phyloP scores from a whole-genome alignment of 1,284 basidiomycete genomes.

The Cutaneotrichosporon mucoides region DNA sequence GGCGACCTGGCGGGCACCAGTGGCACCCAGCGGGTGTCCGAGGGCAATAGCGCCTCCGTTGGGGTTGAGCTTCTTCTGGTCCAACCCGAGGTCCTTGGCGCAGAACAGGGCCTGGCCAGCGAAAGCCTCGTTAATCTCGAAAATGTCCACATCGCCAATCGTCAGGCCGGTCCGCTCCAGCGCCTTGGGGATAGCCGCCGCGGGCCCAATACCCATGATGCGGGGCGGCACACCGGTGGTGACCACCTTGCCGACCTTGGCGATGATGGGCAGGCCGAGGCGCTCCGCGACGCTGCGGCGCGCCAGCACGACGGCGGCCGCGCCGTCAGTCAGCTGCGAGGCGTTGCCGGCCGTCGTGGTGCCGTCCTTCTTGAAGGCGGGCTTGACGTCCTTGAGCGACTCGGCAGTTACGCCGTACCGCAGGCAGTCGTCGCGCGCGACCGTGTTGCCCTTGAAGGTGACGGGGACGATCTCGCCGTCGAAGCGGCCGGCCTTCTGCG shows the following conservation, averaged over 20 bases:
- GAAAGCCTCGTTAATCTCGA: slow-evolving; percentile 80
- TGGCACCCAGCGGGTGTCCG: slow-evolving; percentile 54
- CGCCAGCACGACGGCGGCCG: slow-evolving; percentile 84
- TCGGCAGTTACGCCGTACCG: slow-evolving; percentile 80
- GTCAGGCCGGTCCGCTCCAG: slow-evolving; percentile 65
- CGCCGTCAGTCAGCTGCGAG: slow-evolving; percentile 88
- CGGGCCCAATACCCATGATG: slow-evolving; percentile 85
- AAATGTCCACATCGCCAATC: slow-evolving; percentile 76
- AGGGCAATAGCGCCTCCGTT: slow-evolving; percentile 73
- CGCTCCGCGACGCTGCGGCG: slow-evolving; percentile 76
- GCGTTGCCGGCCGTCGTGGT: slow-evolving; percentile 56
- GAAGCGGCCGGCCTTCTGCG: slow-evolving; percentile 81
- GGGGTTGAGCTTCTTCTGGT: slow-evolving; percentile 75
- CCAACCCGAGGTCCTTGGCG: slow-evolving; percentile 64
- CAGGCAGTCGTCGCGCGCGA: slow-evolving; percentile 80
- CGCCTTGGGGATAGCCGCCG: slow-evolving; percentile 71
- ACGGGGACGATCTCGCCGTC: slow-evolving; percentile 79
- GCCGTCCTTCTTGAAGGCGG: slow-evolving; percentile 78
- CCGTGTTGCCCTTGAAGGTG: slow-evolving; percentile 57
- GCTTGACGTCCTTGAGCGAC: slow-evolving; percentile 77
- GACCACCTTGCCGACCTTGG: slow-evolving; percentile 74
- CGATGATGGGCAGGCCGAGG: slow-evolving; percentile 79
- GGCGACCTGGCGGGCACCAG: slow-evolving; percentile 75
- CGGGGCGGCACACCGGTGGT: slow-evolving; percentile 74
- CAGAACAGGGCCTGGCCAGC: slow-evolving; percentile 78